Evolutionary conservation across 345 rosid genomes (phyloP), one percentile per base, ranked within the genome.

Genomic region (Luvunga scandens): DNA sequence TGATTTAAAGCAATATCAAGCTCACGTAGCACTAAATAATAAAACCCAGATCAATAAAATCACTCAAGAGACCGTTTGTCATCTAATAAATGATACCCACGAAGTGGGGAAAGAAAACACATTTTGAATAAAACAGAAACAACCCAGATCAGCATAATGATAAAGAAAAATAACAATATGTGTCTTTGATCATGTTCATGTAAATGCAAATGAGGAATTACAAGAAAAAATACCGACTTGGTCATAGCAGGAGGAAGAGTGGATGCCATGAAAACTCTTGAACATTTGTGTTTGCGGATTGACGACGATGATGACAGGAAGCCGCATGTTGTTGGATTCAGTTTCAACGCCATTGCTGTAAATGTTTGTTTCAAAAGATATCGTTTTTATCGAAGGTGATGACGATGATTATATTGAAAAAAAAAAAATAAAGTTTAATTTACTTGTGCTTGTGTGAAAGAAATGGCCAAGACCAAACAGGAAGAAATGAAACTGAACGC

Each of bases 201-300:
- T 5, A 16, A n/a, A 80, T 24, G 71, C 34, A 73, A 50, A 65
- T 24, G 36, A 81, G 56, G 57, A 68, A 45, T 13, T 45, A 22
- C 56, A 9, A 28, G 16, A 50, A 39, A 6, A 33, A 12, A 69
- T 66, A 72, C 85, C 82, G 57, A 89, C 92, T 81, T 86, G 63
- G 89, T 28, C 10, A 81, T 50, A 34, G 70, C 28, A 75, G 88
- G 59, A 42, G 82, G 85, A 67, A 81, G 65, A 67, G 86, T 75
- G n/a, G 92, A 88, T 36, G 90, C 86, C 88, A 89, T 86, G 86
- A 55, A 72, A n/a, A 89, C 81, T 70, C 76, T 72, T 9, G 86
- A 81, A 78, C 87, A 89, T 83, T 83, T 82, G 72, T 79, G 83
- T 57, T 67, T 73, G 42, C 73, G 77, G 61, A 71, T 24, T 65